phyloP scores from a whole-genome alignment of 148 eudicot genomes.

The Polygonum aviculare region DNA sequence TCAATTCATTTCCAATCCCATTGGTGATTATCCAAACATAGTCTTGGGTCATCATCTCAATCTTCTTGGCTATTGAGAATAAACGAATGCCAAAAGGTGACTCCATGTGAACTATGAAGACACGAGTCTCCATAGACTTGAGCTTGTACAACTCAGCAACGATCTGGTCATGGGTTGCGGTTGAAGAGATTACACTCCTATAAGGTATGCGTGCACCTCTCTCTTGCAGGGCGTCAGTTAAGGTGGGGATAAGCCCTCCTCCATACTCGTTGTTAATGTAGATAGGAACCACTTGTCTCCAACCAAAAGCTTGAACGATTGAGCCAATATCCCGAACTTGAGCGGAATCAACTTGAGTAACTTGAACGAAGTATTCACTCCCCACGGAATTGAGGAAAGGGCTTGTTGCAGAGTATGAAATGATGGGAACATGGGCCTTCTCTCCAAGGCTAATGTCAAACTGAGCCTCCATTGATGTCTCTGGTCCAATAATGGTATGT shows the following conservation, averaged over 20 bases:
- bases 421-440: slow-evolving; percentile 31
- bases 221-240: slow-evolving; percentile 26
- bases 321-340: slow-evolving; percentile 28
- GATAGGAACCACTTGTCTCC: slow-evolving; percentile 35
- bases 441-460: slow-evolving; percentile 23
- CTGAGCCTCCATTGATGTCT: slow-evolving; percentile 21
- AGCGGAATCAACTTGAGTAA: slow-evolving; percentile 23
- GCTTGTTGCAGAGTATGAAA: slow-evolving; percentile 39
- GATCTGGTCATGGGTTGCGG: slow-evolving; percentile 26
- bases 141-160: slow-evolving; percentile 32
- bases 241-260: slow-evolving; percentile 27
- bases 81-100: slow-evolving; percentile 16
- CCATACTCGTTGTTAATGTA: slow-evolving; percentile 32
- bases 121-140: slow-evolving; percentile 37
- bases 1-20: slow-evolving; percentile 20
- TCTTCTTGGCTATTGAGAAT: slow-evolving; percentile 21
- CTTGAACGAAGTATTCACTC: slow-evolving; percentile 35
- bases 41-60: slow-evolving; percentile 41
- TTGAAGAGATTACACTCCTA: slow-evolving; percentile 21
- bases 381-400: slow-evolving; percentile 28
- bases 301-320: slow-evolving; percentile 26
- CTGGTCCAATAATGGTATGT: slow-evolving; percentile 23
- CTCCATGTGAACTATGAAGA: slow-evolving; percentile 29
- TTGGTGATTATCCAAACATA: slow-evolving; percentile 44
- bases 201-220: slow-evolving; percentile 22